Base-by-base conservation (phyloP, 352 stramenopile species). In the Phytophthora rubi region DNA sequence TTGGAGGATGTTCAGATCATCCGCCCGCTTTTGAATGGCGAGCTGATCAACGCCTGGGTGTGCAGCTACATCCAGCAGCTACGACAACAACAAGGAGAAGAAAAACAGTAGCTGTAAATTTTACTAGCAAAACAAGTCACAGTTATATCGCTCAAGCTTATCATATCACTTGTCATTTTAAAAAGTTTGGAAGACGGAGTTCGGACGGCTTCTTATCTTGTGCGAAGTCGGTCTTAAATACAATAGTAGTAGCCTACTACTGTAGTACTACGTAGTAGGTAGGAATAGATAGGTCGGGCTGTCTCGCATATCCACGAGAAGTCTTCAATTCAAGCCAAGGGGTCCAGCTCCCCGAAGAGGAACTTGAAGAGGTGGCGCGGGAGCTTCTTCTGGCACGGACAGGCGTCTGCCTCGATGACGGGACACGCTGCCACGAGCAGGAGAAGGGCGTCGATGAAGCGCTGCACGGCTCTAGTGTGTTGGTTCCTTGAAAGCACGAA, bases 371-470 rank as follows among this genome's bases (percentile, higher is more conserved):
- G 37, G 23, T 70, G 48, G 3, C 37, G 30, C 6, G 67, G 68
- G 23, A 70, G 56, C 4, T 63, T 35, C 60, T 74, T 51, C 60
- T 74, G 67, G 55, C 67, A 74, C 39, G 15, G 23, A 16, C 67
- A 74, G 10, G 62, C 53, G 23, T 62, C 53, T 4, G 67, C 6
- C 3, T 74, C 48, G 23, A 54, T 48, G 21, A 54, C 32, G 26
- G 59, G 49, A 8, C 60, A 51, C n/a, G 67, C 54, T 3, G 44
- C 56, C 10, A 49, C 60, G 23, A 74, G 60, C 15, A 30, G 28
- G 16, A 70, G 39, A 32, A 74, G 52, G 7, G 59, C 56, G 30
- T 66, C 59, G 44, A 67, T 33, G 51, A 75, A 63, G n/a, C 53
- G 55, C 30, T 75, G 61, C 48, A 63, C 55, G n/a, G 68, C 64